phyloP scores from a whole-genome alignment of 306 rosid species.

The Cicer pinnatifidum region DNA sequence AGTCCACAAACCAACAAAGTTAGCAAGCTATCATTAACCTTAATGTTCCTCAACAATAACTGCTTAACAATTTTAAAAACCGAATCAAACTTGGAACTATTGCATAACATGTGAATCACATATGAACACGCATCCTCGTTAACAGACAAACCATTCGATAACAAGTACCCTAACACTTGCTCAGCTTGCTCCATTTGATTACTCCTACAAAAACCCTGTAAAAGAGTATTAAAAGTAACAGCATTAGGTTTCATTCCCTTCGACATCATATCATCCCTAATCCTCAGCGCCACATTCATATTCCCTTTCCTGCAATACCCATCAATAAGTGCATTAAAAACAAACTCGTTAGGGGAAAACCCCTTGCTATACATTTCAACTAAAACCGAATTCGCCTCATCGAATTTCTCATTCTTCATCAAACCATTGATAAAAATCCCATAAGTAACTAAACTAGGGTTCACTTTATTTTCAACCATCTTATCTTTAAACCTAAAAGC shows the following conservation, averaged over 20 bases:
- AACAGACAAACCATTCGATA: slow-evolving; percentile 49
- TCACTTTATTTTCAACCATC: slow-evolving; percentile 58
- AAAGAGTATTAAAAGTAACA: slow-evolving; percentile 63
- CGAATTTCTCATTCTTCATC: slow-evolving; percentile 58
- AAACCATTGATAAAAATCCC: slow-evolving; percentile 69
- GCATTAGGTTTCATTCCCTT: slow-evolving; percentile 65
- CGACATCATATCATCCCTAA: slow-evolving; percentile 64
- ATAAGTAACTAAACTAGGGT: slow-evolving; percentile 60
- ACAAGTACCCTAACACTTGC: slow-evolving; percentile 50
- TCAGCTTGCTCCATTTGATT: slow-evolving; percentile 60
- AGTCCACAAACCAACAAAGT: slow-evolving; percentile 67
- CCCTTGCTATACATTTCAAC: slow-evolving; percentile 63
- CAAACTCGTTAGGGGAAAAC: slow-evolving; percentile 60
- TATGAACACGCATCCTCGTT: slow-evolving; percentile 58
- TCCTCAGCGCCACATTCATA: slow-evolving; percentile 61
- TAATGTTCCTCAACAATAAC: slow-evolving; percentile 58
- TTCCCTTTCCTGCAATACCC: slow-evolving; percentile 68
- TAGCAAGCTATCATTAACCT: slow-evolving; percentile 62
- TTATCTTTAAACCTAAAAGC: slow-evolving; percentile 59
- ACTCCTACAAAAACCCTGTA: slow-evolving; percentile 63
- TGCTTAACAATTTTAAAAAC: slow-evolving; percentile 53
- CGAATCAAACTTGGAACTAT: slow-evolving; percentile 52
- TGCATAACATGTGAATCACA: slow-evolving; percentile 58
- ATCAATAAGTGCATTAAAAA: slow-evolving; percentile 64
- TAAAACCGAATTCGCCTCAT: slow-evolving; percentile 55